Evolutionary conservation across 2,329 filamentous ascomycete genomes (phyloP), one percentile per base, ranked within the genome.

Genomic region (Polytolypa hystricis): DNA sequence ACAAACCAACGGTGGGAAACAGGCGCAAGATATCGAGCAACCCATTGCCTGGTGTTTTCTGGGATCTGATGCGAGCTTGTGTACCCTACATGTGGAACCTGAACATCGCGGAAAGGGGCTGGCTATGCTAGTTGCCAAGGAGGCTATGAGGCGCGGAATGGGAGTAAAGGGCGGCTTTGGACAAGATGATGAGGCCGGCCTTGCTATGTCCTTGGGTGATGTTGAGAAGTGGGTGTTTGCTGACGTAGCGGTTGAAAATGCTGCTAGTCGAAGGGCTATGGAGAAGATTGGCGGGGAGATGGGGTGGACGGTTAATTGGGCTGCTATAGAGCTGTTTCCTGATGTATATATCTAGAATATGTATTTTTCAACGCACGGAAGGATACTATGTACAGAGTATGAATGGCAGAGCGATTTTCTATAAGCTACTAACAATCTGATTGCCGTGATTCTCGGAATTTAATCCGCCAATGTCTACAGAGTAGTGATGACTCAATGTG

Each of bases 11-110:
- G 12, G 6, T 18, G 37, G 41, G 14, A 21, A 20, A 18, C 15
- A 35, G 8, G 20, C 14, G 3, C 31, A 39, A 5, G 35, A 16
- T 10, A n/a, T 15, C 27, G 42, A 48, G 12, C 50, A 52, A 26
- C 59, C 61, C 9, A 39, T 65, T 36, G 61, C 53, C 2, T 65
- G 62, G 62, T 56, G 49, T 0, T 63, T 65, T 29, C 41, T 65
- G 4, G 52, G 54, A 3, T 41, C 53, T 14, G 62, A 65, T 40
- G 60, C 54, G 3, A 52, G 53, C 8, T 33, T 65, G 10, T 51
- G 55, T 8, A 57, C 56, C 18, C 37, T 65, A 28, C 57, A 64
- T 46, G 61, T 62, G 21, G 61, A 65, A 37, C 53, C 53, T n/a
- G 58, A 55, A 34, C 55, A 64, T 51, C 57, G 62, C 0, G 54